Conservation (phyloP, 1,139 yeast genomes). For the Diutina scorzettiae region DNA sequence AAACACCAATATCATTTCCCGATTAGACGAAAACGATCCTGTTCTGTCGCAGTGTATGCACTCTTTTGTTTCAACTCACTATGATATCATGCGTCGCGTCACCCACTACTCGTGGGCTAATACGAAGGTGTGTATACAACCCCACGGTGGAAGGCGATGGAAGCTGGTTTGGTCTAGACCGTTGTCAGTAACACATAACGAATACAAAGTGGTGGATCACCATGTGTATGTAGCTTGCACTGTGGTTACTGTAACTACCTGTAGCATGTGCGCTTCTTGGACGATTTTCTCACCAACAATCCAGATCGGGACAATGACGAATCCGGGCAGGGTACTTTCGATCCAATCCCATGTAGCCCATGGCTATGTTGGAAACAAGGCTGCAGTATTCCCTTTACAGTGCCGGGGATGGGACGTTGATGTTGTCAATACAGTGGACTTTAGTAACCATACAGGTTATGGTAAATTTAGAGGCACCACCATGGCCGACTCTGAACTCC, state of each 20-base stretch:
- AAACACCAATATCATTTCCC: neutral
- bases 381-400: conserved; percentile 32
- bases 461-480: conserved; percentile 17
- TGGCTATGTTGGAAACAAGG: conserved; percentile 35
- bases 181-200: no score
- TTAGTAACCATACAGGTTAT: conserved; percentile 37
- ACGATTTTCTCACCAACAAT: no score
- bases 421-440: conserved; percentile 28
- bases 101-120: no score
- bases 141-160: no score
- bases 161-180: no score
- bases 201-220: no score
- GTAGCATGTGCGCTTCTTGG: no score
- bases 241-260: no score
- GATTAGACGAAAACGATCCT: neutral
- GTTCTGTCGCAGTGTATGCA: no score
- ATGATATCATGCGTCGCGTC: neutral
- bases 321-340: conserved; percentile 14
- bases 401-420: conserved; percentile 35
- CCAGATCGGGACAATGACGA: no score
- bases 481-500: neutral
- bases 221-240: no score
- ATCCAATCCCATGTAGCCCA: conserved; percentile 34
- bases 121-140: no score
- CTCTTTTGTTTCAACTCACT: neutral